A percentile compares a stretch with the other conserved stretches of the same genome.
Conservation (phyloP, 169 alveolate species). For the Amoebophrya sp. region DNA sequence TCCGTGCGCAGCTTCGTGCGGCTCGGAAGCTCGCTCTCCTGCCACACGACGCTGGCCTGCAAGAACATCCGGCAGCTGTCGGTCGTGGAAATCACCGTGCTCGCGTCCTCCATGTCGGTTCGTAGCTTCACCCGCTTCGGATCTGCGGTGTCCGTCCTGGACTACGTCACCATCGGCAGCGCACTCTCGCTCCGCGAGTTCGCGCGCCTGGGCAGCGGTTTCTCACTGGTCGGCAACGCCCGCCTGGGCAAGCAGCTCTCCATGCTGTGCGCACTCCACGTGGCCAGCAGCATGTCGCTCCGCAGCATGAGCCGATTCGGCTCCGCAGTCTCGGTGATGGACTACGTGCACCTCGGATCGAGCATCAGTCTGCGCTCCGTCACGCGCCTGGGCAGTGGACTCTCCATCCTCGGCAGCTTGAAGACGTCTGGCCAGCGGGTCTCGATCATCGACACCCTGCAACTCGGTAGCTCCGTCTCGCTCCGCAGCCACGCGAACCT, state of each 20-base stretch:
- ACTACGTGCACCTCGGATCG: not conserved
- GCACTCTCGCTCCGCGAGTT: no score
- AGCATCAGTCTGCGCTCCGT: not conserved
- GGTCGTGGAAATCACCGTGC: not conserved
- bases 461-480: slow-evolving; percentile 1
- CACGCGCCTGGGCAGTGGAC: slow-evolving; percentile 6
- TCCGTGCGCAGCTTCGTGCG: not conserved
- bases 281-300: not conserved
- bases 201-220: not conserved
- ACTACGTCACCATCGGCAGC: no score
- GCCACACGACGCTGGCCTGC: not conserved
- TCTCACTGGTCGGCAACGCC: no score
- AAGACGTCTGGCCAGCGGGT: no score
- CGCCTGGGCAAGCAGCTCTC: not conserved
- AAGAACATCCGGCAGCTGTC: not conserved
- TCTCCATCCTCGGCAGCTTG: not conserved
- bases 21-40: not conserved
- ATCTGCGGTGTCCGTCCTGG: not conserved
- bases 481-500: not conserved
- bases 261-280: not conserved
- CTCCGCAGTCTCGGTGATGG: not conserved
- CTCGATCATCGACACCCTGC: no score
- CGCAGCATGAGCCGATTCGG: not conserved
- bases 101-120: not conserved
- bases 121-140: slow-evolving; percentile 1